Evolutionary conservation across 768 basidiomycete species (phyloP).

Genomic region (Rhizopogon roseolus): DNA sequence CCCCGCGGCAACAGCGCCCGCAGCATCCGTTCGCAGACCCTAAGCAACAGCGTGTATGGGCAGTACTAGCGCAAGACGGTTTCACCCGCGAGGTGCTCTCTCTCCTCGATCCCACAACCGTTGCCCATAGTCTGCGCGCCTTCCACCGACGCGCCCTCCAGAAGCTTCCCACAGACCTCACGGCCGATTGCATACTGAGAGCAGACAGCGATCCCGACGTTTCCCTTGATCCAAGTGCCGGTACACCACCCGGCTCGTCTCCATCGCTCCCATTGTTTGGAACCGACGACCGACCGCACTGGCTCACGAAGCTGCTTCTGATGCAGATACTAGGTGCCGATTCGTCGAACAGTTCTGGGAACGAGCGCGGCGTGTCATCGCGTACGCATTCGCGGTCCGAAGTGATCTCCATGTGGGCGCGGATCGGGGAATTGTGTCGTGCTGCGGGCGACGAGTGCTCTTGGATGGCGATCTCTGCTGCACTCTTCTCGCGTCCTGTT

Average conservation of each 20-base stretch:
- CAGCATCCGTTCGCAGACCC: slow-evolving; percentile 15
- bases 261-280: slow-evolving; percentile 46
- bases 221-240: slow-evolving; percentile 4
- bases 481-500: slow-evolving; percentile 68
- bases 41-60: slow-evolving; percentile 40
- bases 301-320: slow-evolving; percentile 72
- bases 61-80: slow-evolving; percentile 56
- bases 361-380: slow-evolving; percentile 35
- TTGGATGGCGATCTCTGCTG: slow-evolving; percentile 70
- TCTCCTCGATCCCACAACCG: slow-evolving; percentile 51
- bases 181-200: slow-evolving; percentile 38
- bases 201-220: slow-evolving; percentile 14
- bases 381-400: slow-evolving; percentile 71
- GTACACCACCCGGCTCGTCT: not conserved
- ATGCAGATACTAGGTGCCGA: slow-evolving; percentile 67
- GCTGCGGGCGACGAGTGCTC: slow-evolving; percentile 73
- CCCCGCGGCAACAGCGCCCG: slow-evolving; percentile 17
- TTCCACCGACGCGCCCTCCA: slow-evolving; percentile 57
- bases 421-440: slow-evolving; percentile 69
- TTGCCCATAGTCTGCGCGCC: slow-evolving; percentile 58
- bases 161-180: slow-evolving; percentile 48
- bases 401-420: slow-evolving; percentile 67
- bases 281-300: slow-evolving; percentile 68
- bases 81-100: slow-evolving; percentile 65
- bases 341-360: slow-evolving; percentile 30